Evolutionary conservation across 2,329 filamentous ascomycete genomes (phyloP).

Genomic region (Teratosphaeria zuluensis): DNA sequence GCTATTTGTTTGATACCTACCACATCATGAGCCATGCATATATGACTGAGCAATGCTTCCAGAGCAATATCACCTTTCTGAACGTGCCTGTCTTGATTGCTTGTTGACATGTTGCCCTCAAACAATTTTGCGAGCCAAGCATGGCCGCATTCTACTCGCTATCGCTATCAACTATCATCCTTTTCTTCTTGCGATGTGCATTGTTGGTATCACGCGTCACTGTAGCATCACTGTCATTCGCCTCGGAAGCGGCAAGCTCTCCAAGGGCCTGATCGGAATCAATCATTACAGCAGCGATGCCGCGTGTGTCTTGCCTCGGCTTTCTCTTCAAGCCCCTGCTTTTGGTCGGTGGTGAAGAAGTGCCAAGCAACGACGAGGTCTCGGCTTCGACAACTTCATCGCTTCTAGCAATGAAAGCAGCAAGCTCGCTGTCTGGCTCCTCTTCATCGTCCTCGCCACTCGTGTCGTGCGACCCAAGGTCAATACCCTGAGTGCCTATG

Average conservation of each 20-base stretch:
- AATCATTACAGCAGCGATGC: neutral
- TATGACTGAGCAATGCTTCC: neutral
- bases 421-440: slow-evolving; percentile 35
- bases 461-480: slow-evolving; percentile 37
- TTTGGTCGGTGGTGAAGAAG: neutral
- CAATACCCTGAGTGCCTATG: slow-evolving; percentile 27
- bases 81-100: neutral
- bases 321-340: neutral
- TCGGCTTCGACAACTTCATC: slow-evolving; percentile 28
- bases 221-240: slow-evolving; percentile 1
- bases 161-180: slow-evolving; percentile 9
- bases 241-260: neutral
- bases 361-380: slow-evolving; percentile 18
- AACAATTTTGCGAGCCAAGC: neutral
- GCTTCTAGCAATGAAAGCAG: slow-evolving; percentile 37
- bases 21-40: neutral
- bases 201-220: neutral
- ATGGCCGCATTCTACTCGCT: slow-evolving; percentile 2
- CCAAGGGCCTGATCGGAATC: neutral
- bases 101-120: neutral
- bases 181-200: slow-evolving; percentile 8
- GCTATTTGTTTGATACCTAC: neutral
- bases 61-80: neutral
- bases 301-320: neutral
- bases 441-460: slow-evolving; percentile 34